These are phyloP conservation scores for Fusarium sp. DNA, from an alignment of 2,329 filamentous ascomycete species.

Conservation along the genomic window DNA sequence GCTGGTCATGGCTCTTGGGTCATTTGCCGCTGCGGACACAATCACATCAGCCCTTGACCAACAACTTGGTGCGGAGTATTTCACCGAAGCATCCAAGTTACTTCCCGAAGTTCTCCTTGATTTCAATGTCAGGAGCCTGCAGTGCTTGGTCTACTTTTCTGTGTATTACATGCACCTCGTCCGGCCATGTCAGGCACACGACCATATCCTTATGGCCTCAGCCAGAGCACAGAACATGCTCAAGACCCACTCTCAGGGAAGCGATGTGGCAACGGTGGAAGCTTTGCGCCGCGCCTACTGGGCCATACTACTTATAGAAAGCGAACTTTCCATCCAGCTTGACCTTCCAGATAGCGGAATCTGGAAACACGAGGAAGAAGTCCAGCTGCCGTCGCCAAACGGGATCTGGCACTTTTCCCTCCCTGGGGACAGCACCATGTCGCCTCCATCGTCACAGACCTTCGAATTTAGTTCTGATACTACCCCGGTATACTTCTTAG, in stretches of 20 bases:
- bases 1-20: background rate
- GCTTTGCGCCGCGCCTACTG: slow-evolving; percentile 4
- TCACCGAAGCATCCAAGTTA: background rate
- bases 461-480: slow-evolving; percentile 7
- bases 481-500: slow-evolving; percentile 44
- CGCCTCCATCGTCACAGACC: slow-evolving; percentile 1
- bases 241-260: background rate
- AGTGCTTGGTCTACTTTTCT: background rate
- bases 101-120: slow-evolving; percentile 4
- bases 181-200: slow-evolving; percentile 7
- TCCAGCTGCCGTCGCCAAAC: slow-evolving; percentile 3
- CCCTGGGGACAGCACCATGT: background rate
- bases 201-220: slow-evolving; percentile 1
- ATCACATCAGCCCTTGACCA: background rate
- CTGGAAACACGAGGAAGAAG: slow-evolving; percentile 2
- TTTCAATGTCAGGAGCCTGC: background rate
- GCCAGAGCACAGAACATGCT: slow-evolving; percentile 4
- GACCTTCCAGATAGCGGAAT: slow-evolving; percentile 5
- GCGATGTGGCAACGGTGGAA: background rate
- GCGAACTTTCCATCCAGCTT: slow-evolving; percentile 2
- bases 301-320: slow-evolving; percentile 9
- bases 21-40: background rate
- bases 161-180: background rate
- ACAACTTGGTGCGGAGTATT: background rate
- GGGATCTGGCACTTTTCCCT: background rate